Evolutionary conservation across 345 rosid genomes (phyloP).

Genomic region (Salix udensis): DNA sequence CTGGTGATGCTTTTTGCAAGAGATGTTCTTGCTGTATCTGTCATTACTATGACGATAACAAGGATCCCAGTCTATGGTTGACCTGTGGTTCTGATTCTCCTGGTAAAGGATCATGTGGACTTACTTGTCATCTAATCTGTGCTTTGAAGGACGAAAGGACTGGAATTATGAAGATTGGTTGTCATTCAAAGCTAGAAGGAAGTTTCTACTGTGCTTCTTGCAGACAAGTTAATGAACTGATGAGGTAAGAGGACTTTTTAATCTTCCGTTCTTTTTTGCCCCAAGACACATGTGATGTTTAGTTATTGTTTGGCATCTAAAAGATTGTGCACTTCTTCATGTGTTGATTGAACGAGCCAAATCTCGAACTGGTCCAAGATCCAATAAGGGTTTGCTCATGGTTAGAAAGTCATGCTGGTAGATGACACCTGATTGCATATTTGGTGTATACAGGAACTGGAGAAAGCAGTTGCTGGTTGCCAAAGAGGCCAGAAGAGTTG

Average conservation of each 20-base stretch:
- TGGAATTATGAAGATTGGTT: constrained; percentile 41
- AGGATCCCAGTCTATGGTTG: constrained; percentile 84
- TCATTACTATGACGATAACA: constrained; percentile 67
- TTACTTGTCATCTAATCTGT: constrained; percentile 71
- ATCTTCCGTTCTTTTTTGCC: not conserved
- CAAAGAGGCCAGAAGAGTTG: constrained; percentile 79
- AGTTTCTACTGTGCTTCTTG: constrained; percentile 67
- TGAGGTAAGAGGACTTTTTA: constrained; percentile 37
- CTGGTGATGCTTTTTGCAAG: constrained; percentile 56
- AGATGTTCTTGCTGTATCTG: constrained; percentile 87
- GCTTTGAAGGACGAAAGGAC: constrained; percentile 53
- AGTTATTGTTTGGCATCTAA: not conserved
- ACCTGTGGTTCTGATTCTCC: constrained; percentile 59
- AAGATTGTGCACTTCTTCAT: not conserved
- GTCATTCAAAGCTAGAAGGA: constrained; percentile 46
- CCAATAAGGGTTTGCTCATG: not conserved
- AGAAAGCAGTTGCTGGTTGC: constrained; percentile 66
- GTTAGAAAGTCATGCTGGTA: not conserved
- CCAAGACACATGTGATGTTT: not conserved
- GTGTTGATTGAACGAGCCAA: not conserved
- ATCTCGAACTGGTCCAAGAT: not conserved
- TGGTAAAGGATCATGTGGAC: constrained; percentile 53
- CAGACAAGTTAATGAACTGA: constrained; percentile 48
- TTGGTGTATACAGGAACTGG: constrained; percentile 43
- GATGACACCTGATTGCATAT: not conserved